Conservation (phyloP, 805 yeast genomes). For the Maudiozyma turicensis region DNA sequence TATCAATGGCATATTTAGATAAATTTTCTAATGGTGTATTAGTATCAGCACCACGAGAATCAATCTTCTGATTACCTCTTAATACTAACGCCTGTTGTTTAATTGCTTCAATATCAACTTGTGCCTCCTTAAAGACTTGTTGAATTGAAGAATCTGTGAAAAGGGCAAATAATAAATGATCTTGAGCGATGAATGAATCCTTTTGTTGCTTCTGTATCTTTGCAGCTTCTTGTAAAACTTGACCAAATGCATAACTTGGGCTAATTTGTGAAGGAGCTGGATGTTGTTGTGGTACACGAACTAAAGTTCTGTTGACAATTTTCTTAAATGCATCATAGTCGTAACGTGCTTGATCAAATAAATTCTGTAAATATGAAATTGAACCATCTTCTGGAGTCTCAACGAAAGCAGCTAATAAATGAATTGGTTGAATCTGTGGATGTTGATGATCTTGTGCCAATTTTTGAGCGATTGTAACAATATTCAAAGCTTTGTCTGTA, state of each 20-base stretch:
- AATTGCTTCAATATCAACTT: slow-evolving; percentile 58
- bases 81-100: slow-evolving; percentile 69
- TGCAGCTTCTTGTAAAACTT: slow-evolving; percentile 61
- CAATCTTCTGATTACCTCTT: slow-evolving; percentile 87
- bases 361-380: slow-evolving; percentile 62
- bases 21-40: slow-evolving; percentile 76
- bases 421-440: slow-evolving; percentile 78
- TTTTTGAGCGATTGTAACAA: slow-evolving; percentile 69
- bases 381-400: slow-evolving; percentile 46
- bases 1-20: slow-evolving; percentile 81
- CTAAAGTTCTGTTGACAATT: slow-evolving; percentile 69
- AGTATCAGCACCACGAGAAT: slow-evolving; percentile 88
- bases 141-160: slow-evolving; percentile 69
- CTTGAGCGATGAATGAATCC: slow-evolving; percentile 88
- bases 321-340: slow-evolving; percentile 80
- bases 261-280: slow-evolving; percentile 83
- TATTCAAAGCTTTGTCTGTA: slow-evolving; percentile 85
- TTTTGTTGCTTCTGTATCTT: slow-evolving; percentile 80
- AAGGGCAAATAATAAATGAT: slow-evolving; percentile 78
- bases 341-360: slow-evolving; percentile 76
- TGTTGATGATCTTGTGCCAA: slow-evolving; percentile 80
- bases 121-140: slow-evolving; percentile 60
- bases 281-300: slow-evolving; percentile 73
- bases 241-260: slow-evolving; percentile 68
- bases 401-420: slow-evolving; percentile 84